Base-by-base conservation (phyloP, 164 flowering plant species). In the Hamamelis virginiana region DNA sequence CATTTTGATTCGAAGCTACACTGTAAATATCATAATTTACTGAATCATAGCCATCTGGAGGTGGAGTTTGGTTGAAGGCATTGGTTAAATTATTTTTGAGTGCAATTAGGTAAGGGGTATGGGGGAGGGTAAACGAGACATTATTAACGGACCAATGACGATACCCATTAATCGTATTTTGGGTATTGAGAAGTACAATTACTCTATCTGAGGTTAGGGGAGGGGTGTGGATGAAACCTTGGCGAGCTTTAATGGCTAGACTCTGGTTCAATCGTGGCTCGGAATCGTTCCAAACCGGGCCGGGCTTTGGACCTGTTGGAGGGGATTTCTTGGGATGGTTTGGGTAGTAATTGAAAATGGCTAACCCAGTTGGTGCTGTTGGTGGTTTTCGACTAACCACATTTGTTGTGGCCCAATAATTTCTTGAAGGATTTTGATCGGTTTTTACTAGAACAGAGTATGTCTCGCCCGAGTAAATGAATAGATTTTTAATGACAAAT, bases 391-490 rank as follows among this genome's bases (percentile, higher is more conserved):
- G 73, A 53, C 87, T 78, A 0, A 87, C 86, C 0, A 91, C 79
- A 56, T 75, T 85, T 0, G 80, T 48, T 1, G 82, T 80, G 3
- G 67, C 71, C 97, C 96, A 92, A 26, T 92, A 92, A 61, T 91
- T 91, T 52, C 89, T 81, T 3, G 88, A 62, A 0, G 96, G 89
- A 67, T 81, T 78, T 70, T 85, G 94, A 67, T 92, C 86, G 5
- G 96, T 82, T 65, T 65, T 90, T 14, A 92, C 62, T 0, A 92
- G 71, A 9, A 92, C 96, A 0, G 97, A 92, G 77, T 90, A 92
- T 0, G 91, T 87, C 76, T 92, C 97, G 0, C 97, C 97, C 0
- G 98, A 90, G 85, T 91, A 94, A 3, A 94, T 83, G 73, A 82
- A 82, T 9, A 91, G 72, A 68, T 84, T 87, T 51, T 91, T 72